Evolutionary conservation across 768 basidiomycete genomes (phyloP), one percentile per base, ranked within the genome.

Genomic region (Amanita jacksonii): DNA sequence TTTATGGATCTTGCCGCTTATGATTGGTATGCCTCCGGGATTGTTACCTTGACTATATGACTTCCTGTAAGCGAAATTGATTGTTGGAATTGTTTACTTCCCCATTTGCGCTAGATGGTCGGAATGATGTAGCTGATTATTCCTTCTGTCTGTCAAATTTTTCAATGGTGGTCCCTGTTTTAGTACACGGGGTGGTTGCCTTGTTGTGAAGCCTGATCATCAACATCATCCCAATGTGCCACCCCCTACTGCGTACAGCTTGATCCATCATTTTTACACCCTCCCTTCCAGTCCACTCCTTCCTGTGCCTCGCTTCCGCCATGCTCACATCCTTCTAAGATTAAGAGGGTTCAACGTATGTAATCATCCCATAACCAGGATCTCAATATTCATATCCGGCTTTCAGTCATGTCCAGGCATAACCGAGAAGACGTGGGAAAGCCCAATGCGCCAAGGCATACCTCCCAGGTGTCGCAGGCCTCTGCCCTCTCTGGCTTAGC

Each of bases 1-100:
- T 82, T 78, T 81, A 82, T 75, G 72, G 72, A 68, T 65, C n/a
- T n/a, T 65, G 79, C 72, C 72, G 71, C 68, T 77, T 71, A 81
- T 69, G 76, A 78, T 69, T 62, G 67, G 67, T 76, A 78, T 73
- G 70, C 62, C 54, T 62, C 55, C 35, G 31, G 23, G 19, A 34
- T 34, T 20, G 25, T 28, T 42, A 27, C 33, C 31, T 35, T 35
- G 32, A 43, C 16, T 34, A 25, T 20, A 20, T 31, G 41, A 19
- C 41, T 42, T 24, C 23, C 23, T 33, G 20, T 43, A 24, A 42
- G 41, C 31, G n/a, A 33, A n/a, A n/a, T 19, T 19, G 18, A 20
- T 13, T 42, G 33, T 18, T 34, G 7, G 33, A 34, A 8, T 8
- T 13, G 10, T 42, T 42, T n/a, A 38, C 15, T 40, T 40, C n/a